A percentile compares a stretch with the other conserved stretches of the same genome.
phyloP scores from a whole-genome alignment of 441 rosid genomes.

The Pelargonium myrrhifolium region DNA sequence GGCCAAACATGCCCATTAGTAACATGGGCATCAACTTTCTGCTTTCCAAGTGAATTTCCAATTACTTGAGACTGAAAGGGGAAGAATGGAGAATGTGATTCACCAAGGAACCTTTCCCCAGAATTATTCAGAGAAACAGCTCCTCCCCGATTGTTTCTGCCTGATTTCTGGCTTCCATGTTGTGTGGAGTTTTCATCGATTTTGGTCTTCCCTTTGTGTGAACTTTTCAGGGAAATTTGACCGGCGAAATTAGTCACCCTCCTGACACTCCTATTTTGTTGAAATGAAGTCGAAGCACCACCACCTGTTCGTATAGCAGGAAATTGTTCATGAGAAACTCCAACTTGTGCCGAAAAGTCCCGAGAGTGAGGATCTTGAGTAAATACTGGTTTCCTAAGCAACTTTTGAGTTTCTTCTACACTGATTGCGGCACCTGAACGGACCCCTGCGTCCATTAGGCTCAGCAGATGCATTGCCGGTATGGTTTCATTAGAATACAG shows the following conservation, averaged over 20 bases:
- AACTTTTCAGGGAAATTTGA: slow-evolving; percentile 39
- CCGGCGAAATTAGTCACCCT: slow-evolving; percentile 26
- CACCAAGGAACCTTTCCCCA: slow-evolving; percentile 32
- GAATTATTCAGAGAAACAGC: slow-evolving; percentile 35
- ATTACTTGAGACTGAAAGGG: slow-evolving; percentile 33
- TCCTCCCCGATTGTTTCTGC: slow-evolving; percentile 28
- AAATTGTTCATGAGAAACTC: slow-evolving; percentile 27
- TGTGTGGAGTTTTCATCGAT: slow-evolving; percentile 26
- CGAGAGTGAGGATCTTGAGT: slow-evolving; percentile 37
- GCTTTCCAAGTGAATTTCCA: slow-evolving; percentile 31
- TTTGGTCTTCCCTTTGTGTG: slow-evolving; percentile 45
- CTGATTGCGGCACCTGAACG: slow-evolving; percentile 39
- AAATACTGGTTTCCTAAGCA: slow-evolving; percentile 40
- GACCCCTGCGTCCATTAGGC: slow-evolving; percentile 80
- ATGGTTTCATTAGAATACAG: slow-evolving; percentile 62
- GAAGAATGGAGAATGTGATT: slow-evolving; percentile 34
- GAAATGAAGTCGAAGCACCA: slow-evolving; percentile 48
- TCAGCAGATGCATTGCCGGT: slow-evolving; percentile 83
- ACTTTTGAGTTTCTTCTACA: slow-evolving; percentile 37
- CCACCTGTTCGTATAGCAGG: slow-evolving; percentile 34
- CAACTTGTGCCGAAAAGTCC: slow-evolving; percentile 39
- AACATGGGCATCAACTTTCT: slow-evolving; percentile 28
- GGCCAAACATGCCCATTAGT: slow-evolving; percentile 27
- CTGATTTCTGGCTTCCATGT: slow-evolving; percentile 29
- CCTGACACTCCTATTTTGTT: slow-evolving; percentile 35